Percentiles rank a stretch among this genome's conserved stretches.
phyloP scores from a whole-genome alignment of 805 yeast species.

The Yamadazyma tumulicola region DNA sequence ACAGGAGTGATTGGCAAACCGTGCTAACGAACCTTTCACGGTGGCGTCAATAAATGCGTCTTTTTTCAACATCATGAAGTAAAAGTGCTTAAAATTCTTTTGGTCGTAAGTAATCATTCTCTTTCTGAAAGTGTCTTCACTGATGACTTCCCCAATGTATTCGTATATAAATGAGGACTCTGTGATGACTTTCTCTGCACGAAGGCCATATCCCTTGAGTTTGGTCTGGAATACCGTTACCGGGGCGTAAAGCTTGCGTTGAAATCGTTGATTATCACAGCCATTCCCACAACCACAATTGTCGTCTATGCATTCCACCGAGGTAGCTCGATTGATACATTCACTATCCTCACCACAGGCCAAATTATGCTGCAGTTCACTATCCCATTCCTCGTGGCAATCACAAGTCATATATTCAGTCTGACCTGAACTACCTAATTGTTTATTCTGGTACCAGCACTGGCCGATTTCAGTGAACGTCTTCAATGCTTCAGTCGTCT shows the following conservation, averaged over 20 bases:
- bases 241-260: slow-evolving; percentile 64
- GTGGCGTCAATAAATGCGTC: slow-evolving; percentile 96
- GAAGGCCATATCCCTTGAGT: slow-evolving; percentile 83
- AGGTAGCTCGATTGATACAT: slow-evolving; percentile 89
- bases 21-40: slow-evolving; percentile 77
- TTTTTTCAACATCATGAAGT: slow-evolving; percentile 92
- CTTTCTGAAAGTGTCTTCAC: slow-evolving; percentile 67
- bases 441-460: slow-evolving; percentile 60
- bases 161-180: slow-evolving; percentile 80
- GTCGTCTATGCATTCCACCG: slow-evolving; percentile 82
- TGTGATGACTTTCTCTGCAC: slow-evolving; percentile 58
- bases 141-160: slow-evolving; percentile 91
- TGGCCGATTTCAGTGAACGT: slow-evolving; percentile 55
- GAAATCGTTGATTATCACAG: slow-evolving; percentile 89
- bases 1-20: slow-evolving; percentile 95
- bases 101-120: slow-evolving; percentile 74
- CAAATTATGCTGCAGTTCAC: slow-evolving; percentile 33
- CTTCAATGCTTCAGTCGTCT: slow-evolving; percentile 63
- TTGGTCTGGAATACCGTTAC: slow-evolving; percentile 84
- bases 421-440: slow-evolving; percentile 68
- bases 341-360: slow-evolving; percentile 87
- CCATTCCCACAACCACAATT: slow-evolving; percentile 66
- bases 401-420: slow-evolving; percentile 90
- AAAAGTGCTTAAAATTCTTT: slow-evolving; percentile 72
- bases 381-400: slow-evolving; percentile 56